These are phyloP conservation scores for Xylaria scruposa DNA, from an alignment of 495 filamentous ascomycete genomes.

Conservation along the genomic window DNA sequence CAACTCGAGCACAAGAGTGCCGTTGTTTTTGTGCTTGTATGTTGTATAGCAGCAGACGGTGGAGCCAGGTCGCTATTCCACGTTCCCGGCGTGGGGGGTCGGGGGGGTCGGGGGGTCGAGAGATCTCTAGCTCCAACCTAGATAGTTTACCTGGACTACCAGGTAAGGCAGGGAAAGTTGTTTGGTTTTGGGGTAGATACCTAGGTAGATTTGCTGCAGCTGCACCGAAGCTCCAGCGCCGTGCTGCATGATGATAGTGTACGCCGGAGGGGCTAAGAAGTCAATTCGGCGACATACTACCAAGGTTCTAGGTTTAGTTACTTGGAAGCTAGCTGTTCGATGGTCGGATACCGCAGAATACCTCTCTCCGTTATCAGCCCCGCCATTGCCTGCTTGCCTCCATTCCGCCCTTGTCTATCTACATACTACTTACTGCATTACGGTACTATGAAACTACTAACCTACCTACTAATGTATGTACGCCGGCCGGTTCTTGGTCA, in stretches of 20 bases:
- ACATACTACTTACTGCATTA: not conserved
- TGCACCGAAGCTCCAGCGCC: not conserved
- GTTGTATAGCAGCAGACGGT: slow-evolving; percentile 2
- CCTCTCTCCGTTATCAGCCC: slow-evolving; percentile 6
- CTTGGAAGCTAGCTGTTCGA: too few relatives aligned
- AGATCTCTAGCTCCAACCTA: not conserved
- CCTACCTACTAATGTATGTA: not conserved
- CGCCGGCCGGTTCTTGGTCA: slow-evolving; percentile 10
- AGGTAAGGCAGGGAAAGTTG: not conserved
- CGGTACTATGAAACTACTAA: not conserved
- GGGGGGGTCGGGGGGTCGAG: not conserved
- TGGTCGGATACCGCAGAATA: too few relatives aligned
- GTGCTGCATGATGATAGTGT: not conserved
- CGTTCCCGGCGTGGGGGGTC: slow-evolving; percentile 19
- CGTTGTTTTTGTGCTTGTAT: too few relatives aligned
- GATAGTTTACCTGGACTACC: not conserved
- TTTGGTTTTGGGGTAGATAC: slow-evolving; percentile 7
- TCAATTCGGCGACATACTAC: not conserved
- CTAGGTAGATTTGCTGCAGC: not conserved
- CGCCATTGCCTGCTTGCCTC: slow-evolving; percentile 6
- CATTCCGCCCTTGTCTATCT: not conserved
- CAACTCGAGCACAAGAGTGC: not conserved
- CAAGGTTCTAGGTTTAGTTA: too few relatives aligned
- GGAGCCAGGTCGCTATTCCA: slow-evolving; percentile 7
- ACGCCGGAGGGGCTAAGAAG: not conserved